phyloP scores from a whole-genome alignment of 2,329 filamentous ascomycete species.

The Didymella lethalis region DNA sequence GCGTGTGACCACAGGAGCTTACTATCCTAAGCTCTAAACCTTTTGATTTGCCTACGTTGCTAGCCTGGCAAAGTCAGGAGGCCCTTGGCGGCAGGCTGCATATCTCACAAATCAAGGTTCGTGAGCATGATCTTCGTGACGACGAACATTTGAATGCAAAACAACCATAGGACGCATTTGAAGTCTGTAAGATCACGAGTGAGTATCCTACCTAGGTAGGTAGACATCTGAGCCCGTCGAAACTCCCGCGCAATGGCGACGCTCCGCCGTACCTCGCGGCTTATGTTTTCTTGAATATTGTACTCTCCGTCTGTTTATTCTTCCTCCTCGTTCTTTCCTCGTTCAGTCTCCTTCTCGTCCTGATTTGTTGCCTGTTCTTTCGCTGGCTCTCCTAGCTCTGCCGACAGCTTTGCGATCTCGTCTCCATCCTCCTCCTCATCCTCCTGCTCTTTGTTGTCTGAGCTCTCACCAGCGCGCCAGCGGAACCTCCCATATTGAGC shows the following conservation, averaged over 20 bases:
- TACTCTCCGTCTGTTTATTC: neutral
- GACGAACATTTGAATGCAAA: neutral
- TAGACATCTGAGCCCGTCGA: neutral
- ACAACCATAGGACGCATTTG: neutral
- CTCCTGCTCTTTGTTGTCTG: neutral
- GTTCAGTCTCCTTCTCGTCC: neutral
- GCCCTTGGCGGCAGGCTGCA: too few relatives aligned
- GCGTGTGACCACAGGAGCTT: too few relatives aligned
- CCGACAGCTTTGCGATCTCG: neutral
- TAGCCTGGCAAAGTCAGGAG: too few relatives aligned
- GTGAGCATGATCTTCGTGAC: neutral
- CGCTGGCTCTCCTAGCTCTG: neutral
- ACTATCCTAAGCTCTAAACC: too few relatives aligned
- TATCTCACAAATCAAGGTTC: neutral
- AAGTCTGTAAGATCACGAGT: neutral
- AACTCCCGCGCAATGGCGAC: neutral
- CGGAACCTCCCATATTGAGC: neutral
- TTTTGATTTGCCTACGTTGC: too few relatives aligned
- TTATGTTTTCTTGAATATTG: neutral
- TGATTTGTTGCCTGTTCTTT: neutral
- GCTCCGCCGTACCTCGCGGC: neutral
- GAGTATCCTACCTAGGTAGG: neutral
- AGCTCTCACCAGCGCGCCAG: neutral
- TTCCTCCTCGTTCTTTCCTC: neutral
- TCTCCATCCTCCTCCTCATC: neutral